Evolutionary conservation across 805 yeast species (phyloP), one percentile per base, ranked within the genome.

Genomic region (Tetrapisispora fleetii): DNA sequence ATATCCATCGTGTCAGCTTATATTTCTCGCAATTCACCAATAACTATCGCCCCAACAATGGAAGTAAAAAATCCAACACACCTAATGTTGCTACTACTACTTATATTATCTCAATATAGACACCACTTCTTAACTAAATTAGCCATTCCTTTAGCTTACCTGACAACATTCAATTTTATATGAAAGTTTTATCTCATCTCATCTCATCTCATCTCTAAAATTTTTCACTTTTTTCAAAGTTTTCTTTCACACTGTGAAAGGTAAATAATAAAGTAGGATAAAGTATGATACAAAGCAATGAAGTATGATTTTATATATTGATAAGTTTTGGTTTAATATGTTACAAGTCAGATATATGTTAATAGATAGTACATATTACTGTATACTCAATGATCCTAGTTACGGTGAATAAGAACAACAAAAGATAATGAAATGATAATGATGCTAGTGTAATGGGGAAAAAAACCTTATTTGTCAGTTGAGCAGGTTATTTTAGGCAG

Each of bases 1-100:
- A 91, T 83, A 70, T 91, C 99, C 96, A 89, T 89, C 1, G 5
- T 50, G 10, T 13, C n/a, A 32, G 13, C 5, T 13, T 32, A 14
- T 32, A n/a, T n/a, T n/a, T n/a, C 10, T 32, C 10, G 35, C 35
- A 32, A 32, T 13, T 6, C 3, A 32, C 10, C n/a, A 14, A 13
- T 13, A 24, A 24, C 28, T 24, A 24, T 24, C 8, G 4, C 4
- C 28, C 8, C 28, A n/a, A 24, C 28, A 24, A 8, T 24, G 28
- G 8, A 24, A 6, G 28, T 24, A 24, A 24, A 24, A 24, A 24
- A 6, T 24, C 28, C 8, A 24, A 24, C 28, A 24, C 28, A 24
- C 28, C 8, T 24, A 24, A 8, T 24, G 28, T 8, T 24, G 28
- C 28, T 24, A 24, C 4, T 6, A 6, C 4, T 24, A 24, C 8